A percentile compares a stretch with the other conserved stretches of the same genome.
Evolutionary conservation across 2,329 filamentous ascomycete genomes (phyloP).

Genomic region (Scedosporium aurantiacum): DNA sequence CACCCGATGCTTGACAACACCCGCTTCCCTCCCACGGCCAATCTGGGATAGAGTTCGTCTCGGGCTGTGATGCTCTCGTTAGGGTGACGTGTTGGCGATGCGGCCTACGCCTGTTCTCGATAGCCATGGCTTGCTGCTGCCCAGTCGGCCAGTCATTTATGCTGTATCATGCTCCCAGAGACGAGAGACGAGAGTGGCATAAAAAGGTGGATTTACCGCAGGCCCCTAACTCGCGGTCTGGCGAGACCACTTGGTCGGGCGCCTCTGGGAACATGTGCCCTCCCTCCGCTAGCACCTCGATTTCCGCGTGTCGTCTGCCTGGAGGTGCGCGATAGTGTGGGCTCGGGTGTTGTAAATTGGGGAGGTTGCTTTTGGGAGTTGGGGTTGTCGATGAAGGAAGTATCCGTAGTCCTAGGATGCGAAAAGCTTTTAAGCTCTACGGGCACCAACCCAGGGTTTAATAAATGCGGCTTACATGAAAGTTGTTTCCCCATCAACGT

Average conservation of each 20-base stretch:
- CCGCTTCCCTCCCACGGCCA: too few relatives aligned
- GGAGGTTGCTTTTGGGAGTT: slow-evolving; percentile 39
- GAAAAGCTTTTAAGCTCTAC: slow-evolving; percentile 12
- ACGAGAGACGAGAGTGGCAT: too few relatives aligned
- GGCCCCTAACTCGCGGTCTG: slow-evolving; percentile 32
- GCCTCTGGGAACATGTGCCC: slow-evolving; percentile 17
- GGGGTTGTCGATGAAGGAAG: slow-evolving; percentile 81
- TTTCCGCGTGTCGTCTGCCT: slow-evolving; percentile 12
- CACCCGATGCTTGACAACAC: too few relatives aligned
- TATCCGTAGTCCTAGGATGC: slow-evolving; percentile 67
- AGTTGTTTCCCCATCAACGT: slow-evolving; percentile 58
- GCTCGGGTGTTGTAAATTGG: slow-evolving; percentile 31
- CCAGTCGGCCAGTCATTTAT: too few relatives aligned
- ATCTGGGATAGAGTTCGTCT: too few relatives aligned
- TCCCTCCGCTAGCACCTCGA: slow-evolving; percentile 15
- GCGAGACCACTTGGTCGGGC: slow-evolving; percentile 34
- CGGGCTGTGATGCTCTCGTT: too few relatives aligned
- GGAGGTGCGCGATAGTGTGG: slow-evolving; percentile 22
- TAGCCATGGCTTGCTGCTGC: too few relatives aligned
- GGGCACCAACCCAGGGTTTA: slow-evolving; percentile 27
- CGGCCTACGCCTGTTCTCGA: too few relatives aligned
- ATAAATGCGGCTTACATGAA: slow-evolving; percentile 53
- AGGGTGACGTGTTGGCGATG: too few relatives aligned
- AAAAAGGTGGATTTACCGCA: slow-evolving; percentile 11
- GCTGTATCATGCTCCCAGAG: too few relatives aligned